A percentile compares a stretch with the other conserved stretches of the same genome.
Conservation (phyloP, 2,329 filamentous ascomycete genomes). For the Scytalidium sp. region DNA sequence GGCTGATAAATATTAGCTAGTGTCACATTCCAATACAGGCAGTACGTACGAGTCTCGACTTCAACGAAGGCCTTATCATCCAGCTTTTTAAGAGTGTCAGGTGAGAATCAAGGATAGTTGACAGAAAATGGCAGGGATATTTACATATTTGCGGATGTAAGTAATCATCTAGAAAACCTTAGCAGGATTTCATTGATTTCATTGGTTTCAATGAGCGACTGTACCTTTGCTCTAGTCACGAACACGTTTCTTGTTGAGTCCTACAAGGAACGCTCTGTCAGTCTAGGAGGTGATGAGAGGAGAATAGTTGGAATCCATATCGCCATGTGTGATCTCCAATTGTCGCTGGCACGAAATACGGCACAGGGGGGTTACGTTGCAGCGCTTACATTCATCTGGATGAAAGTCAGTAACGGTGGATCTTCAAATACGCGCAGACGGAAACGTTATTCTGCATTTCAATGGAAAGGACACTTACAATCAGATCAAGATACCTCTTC, state of each 20-base stretch:
- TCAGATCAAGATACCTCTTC: slow-evolving; percentile 90
- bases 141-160: slow-evolving; percentile 63
- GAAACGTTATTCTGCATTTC: neutral
- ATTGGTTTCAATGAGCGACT: no score
- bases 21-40: neutral
- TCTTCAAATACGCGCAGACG: neutral
- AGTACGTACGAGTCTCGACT: slow-evolving; percentile 69
- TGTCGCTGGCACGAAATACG: neutral
- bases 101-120: neutral
- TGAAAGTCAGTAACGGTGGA: neutral
- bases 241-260: slow-evolving; percentile 80
- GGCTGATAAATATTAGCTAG: slow-evolving; percentile 29
- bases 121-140: neutral
- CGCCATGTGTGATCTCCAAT: neutral
- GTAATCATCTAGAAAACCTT: slow-evolving; percentile 63
- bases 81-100: slow-evolving; percentile 57
- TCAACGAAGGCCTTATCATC: slow-evolving; percentile 86
- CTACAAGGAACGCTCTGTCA: slow-evolving; percentile 44
- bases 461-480: slow-evolving; percentile 55
- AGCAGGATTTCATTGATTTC: neutral
- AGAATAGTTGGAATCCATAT: neutral
- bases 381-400: neutral
- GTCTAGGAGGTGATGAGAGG: neutral
- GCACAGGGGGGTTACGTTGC: neutral
- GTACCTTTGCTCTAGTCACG: slow-evolving; percentile 68